Base-by-base conservation (phyloP, 2,329 filamentous ascomycete genomes). In the Aspergillus neotritici region DNA sequence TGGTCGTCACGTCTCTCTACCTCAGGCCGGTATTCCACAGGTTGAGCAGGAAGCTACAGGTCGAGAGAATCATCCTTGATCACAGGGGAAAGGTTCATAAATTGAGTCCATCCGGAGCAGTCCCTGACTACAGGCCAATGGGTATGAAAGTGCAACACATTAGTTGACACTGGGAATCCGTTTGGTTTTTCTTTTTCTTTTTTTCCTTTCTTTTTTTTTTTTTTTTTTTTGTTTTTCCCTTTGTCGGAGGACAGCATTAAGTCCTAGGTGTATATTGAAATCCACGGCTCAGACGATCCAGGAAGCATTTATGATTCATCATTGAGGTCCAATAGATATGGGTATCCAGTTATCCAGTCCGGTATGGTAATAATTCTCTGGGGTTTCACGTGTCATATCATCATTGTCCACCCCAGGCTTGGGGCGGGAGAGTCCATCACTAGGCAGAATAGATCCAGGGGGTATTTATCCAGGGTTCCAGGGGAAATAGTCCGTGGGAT, bases 371-470 rank as follows among this genome's bases (percentile, higher is more conserved):
- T 37, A 34, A 35, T 31, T 43, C 39, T 37, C 34, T 31, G 12
- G 31, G 35, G 34, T 30, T 46, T 34, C 43, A 41, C 17, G 46
- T 25, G 44, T 40, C 30, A 42, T 46, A 33, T 37, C 52, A 54
- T 50, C 55, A 52, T 44, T 37, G 51, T 52, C 45, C 49, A 51
- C 54, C 52, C 51, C 58, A 60, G 61, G 59, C 29, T 57, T 61
- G 53, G 44, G 54, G 44, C 25, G 49, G 46, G 48, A 49, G 47
- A 47, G 37, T 49, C 49, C 53, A 56, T 29, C 44, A 41, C 12
- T 46, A 43, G 41, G 40, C 31, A 38, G 41, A 40, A 43, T 25
- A 49, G 14, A 46, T 37, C 32, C 37, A 21, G 25, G 21, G 21
- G 7, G 21, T 6, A 25, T 25, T 25, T 25, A 25, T 25, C 21